Evolutionary conservation across 805 yeast species (phyloP).

Genomic region (Candida nanaspora): DNA sequence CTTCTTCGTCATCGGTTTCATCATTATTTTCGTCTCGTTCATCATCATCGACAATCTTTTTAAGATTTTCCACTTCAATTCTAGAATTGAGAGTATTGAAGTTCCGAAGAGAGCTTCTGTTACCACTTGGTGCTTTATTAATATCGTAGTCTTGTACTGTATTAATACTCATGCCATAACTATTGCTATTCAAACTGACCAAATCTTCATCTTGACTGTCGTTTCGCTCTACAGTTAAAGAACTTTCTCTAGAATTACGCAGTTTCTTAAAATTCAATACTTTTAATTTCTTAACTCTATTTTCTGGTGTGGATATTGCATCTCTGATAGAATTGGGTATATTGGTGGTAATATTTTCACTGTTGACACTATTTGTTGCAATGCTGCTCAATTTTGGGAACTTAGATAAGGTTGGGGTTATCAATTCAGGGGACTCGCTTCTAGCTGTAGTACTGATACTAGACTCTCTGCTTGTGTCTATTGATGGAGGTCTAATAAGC

Average conservation of each 20-base stretch:
- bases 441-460: background rate
- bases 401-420: too few species aligned
- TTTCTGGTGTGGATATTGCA: background rate
- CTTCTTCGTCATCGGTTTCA: background rate
- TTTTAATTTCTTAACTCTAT: background rate
- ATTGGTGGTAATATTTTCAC: background rate
- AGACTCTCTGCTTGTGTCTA: background rate
- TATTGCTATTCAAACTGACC: too few species aligned
- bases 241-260: background rate
- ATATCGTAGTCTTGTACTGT: too few species aligned
- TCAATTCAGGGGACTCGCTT: background rate
- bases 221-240: background rate
- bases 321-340: background rate
- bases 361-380: background rate
- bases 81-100: background rate
- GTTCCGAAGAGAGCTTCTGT: too few species aligned
- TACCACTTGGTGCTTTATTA: too few species aligned
- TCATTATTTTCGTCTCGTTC: background rate
- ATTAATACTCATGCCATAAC: too few species aligned
- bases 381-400: too few species aligned
- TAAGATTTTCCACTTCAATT: too few species aligned
- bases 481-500: background rate
- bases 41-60: too few species aligned
- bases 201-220: background rate
- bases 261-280: background rate